Conservation (phyloP, 2,329 filamentous ascomycete genomes). For the Coniochaeta ligniaria region DNA sequence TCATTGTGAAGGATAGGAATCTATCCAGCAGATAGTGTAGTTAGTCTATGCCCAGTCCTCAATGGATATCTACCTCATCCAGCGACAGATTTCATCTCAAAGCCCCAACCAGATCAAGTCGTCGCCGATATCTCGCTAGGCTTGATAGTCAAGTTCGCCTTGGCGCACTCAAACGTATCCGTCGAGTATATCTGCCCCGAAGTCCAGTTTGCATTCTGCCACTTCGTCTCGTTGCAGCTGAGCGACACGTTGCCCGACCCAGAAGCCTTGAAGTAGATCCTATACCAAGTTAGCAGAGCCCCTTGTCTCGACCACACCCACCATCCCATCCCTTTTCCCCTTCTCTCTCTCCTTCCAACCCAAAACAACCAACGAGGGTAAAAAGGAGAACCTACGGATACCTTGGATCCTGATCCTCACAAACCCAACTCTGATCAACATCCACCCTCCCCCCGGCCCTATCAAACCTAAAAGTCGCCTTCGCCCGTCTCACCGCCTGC, state of each 20-base stretch:
- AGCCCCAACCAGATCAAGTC: neutral
- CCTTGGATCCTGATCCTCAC: conserved; percentile 23
- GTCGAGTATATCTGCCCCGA: conserved; percentile 23
- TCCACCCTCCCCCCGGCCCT: conserved; percentile 22
- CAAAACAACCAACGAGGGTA: neutral
- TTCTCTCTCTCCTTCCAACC: neutral
- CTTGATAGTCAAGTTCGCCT: conserved; percentile 9
- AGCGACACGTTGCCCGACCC: conserved; percentile 20
- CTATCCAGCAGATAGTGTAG: too few relatives aligned
- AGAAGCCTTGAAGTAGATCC: conserved; percentile 18
- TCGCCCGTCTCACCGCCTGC: neutral
- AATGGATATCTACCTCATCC: neutral
- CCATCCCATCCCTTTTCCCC: neutral
- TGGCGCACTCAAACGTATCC: conserved; percentile 19
- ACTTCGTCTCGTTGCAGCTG: conserved; percentile 19
- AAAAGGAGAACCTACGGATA: conserved; percentile 19
- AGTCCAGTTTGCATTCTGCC: conserved; percentile 23
- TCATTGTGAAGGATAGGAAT: too few relatives aligned
- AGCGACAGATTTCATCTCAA: neutral
- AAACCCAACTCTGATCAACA: conserved; percentile 38
- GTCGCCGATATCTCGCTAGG: neutral
- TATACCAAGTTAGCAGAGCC: neutral
- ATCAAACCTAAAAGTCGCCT: conserved; percentile 29
- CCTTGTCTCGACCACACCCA: neutral
- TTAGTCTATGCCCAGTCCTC: too few relatives aligned